Percentiles rank a stretch among this genome's conserved stretches.
These are phyloP conservation scores for Diversispora eburnea DNA, from an alignment of 192 early-diverging fungal species.

Conservation along the genomic window DNA sequence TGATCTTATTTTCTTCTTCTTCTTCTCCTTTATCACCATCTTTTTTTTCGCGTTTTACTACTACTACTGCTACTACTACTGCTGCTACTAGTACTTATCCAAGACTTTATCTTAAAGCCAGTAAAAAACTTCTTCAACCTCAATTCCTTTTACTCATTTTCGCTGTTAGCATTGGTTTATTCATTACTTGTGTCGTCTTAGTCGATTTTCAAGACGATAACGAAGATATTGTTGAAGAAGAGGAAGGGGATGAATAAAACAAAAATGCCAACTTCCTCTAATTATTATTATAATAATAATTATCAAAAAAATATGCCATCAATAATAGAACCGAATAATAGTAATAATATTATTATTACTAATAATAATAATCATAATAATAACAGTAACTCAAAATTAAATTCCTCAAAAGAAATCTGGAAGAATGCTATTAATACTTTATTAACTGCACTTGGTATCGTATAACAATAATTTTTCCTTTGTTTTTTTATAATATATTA, in stretches of 20 bases:
- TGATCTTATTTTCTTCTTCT: background rate
- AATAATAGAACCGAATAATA: too few relatives aligned
- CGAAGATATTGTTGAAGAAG: constrained; percentile 7
- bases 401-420: constrained; percentile 5
- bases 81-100: background rate
- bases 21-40: background rate
- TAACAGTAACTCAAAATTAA: background rate
- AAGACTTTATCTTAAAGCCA: constrained; percentile 5
- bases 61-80: too few relatives aligned
- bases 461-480: background rate
- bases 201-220: constrained; percentile 21
- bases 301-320: too few relatives aligned
- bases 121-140: constrained; percentile 20
- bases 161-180: constrained; percentile 4
- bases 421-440: constrained; percentile 19
- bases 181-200: constrained; percentile 5
- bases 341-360: too few relatives aligned
- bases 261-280: background rate
- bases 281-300: background rate
- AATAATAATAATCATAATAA: background rate
- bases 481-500: background rate
- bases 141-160: constrained; percentile 16
- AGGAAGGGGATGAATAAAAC: constrained; percentile 2
- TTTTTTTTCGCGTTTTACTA: background rate
- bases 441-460: constrained; percentile 14